Base-by-base conservation (phyloP, 805 yeast species). In the Zygosaccharomyces kombuchaensis region DNA sequence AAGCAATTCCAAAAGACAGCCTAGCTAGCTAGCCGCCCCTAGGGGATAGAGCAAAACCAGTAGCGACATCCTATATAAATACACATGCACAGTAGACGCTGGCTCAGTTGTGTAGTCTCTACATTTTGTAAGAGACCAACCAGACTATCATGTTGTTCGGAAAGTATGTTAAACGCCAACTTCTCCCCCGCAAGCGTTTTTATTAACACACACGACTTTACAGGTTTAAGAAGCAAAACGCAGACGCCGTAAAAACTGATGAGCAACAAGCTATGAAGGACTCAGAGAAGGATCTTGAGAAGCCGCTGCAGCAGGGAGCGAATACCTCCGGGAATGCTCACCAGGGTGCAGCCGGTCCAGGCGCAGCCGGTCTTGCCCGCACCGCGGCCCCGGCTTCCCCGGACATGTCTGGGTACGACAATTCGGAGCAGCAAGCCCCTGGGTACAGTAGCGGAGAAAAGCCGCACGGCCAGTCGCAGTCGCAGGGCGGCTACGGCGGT, bases 161-260 rank as follows among this genome's bases (percentile, higher is more conserved):
- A 22, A 38, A 29, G 41, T 38, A 38, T 38, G 41, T 38, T 4
- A 9, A 7, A 10, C 21, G 12, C 29, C 7, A 4, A 23, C 29
- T 17, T 38, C 4, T 16, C 40, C 14, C 17, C 31, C 13, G 19
- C 14, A 27, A 17, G 16, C 6, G 5, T 7, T 6, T 9, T 27
- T 38, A 27, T 22, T 35, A 35, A 35, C 38, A 25, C 10, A 8
- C 16, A 5, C 21, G 5, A 9, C 14, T 17, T 7, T 21, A 13
- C 21, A 38, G 31, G 23, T 38, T 38, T 14, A 38, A 38, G 22
- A 38, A 27, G 34, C 41, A 30, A 13, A 32, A 38, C n/a, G n/a
- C 41, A 27, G 41, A 38, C n/a, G 22, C 23, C 25, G 14, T 17
- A 9, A 27, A 22, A 27, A 22, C 26, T 10, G 41, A 38, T 22